Evolutionary conservation across 495 filamentous ascomycete species (phyloP), one percentile per base, ranked within the genome.

Genomic region (Endocarpon pusillum): DNA sequence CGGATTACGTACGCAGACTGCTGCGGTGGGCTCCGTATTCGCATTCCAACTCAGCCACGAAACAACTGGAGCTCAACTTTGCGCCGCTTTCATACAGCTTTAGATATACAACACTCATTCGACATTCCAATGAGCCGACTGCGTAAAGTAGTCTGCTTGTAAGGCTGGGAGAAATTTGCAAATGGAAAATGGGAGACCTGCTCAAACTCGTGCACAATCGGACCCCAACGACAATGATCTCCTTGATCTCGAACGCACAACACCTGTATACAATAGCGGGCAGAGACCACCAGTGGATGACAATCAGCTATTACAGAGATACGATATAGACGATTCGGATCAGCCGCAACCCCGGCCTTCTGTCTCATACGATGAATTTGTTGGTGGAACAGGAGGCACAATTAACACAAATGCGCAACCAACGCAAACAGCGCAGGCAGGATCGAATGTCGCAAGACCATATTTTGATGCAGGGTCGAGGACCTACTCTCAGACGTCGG

Each of bases 311-410:
- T 58, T 82, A 44, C 68, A 64, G 44, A 67, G 69, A 19, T 83
- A 78, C 55, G 64, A 74, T 43, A 68, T 70, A 46, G 60, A 81
- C 46, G 69, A 78, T 41, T 64, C 66, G 39, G 69, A 79, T 34
- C 53, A 57, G 35, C 60, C 62, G 21, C 66, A 71, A 40, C 53
- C 73, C 36, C 79, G 89, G 36, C 80, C 82, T 29, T 94, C 86
- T 15, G 67, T 85, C 31, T 93, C 87, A 21, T 94, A 94, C 53
- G 89, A 96, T 62, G 74, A 85, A 34, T 97, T 96, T 47, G 74
- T 97, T 38, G 91, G 89, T 32, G 71, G 56, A 49, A 62, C 38
- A 47, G n/a, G n/a, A n/a, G n/a, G n/a, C n/a, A n/a, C n/a, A n/a
- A n/a, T n/a, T n/a, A n/a, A n/a, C n/a, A n/a, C n/a, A n/a, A n/a